Evolutionary conservation across 2,329 filamentous ascomycete genomes (phyloP), one percentile per base, ranked within the genome.

Genomic region (Alternaria arborescens): DNA sequence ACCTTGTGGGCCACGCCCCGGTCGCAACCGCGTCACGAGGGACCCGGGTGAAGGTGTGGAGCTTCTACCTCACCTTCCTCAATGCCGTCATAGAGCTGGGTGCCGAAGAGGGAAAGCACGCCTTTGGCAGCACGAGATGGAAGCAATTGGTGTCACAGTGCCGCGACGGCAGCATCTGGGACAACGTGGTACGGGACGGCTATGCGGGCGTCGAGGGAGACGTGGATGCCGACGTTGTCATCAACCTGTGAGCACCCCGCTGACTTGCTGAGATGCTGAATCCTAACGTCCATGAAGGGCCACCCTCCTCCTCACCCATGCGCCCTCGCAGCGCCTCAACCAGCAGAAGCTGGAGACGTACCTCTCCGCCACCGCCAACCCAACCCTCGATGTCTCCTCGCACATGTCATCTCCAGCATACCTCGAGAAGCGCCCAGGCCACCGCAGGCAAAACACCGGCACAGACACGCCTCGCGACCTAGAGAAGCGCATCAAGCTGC

Each of bases 41-140:
- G 32, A 95, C 92, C 58, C 86, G 94, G 67, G 91, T 97, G 78
- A 99, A 98, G 80, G 91, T 98, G 65, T 99, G 95, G 95, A 97
- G 93, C 78, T 85, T 99, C 72, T 99, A 98, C 77, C 86, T 98
- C 67, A 97, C 94, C 18, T 90, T 97, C 52, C 84, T 98, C 64
- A 97, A 97, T 81, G 91, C 93, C 40, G 91, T 97, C 65, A 84
- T 97, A 36, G 94, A 98, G 73, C 84, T 98, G 74, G 93, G 93
- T 57, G 85, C 91, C 2, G 92, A 97, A 68, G 94, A 97, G 78
- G 95, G 94, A 51, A 97, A 95, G 82, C 87, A 90, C 52, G 87
- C 90, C 12, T 97, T 98, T 81, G 95, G 95, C 4, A 89, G 88
- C 53, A 88, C 91, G 73, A 89, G 92, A 76, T 99, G 94, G 92